Evolutionary conservation across 2,329 filamentous ascomycete species (phyloP).

Genomic region (Paraphaeosphaeria sporulosa): DNA sequence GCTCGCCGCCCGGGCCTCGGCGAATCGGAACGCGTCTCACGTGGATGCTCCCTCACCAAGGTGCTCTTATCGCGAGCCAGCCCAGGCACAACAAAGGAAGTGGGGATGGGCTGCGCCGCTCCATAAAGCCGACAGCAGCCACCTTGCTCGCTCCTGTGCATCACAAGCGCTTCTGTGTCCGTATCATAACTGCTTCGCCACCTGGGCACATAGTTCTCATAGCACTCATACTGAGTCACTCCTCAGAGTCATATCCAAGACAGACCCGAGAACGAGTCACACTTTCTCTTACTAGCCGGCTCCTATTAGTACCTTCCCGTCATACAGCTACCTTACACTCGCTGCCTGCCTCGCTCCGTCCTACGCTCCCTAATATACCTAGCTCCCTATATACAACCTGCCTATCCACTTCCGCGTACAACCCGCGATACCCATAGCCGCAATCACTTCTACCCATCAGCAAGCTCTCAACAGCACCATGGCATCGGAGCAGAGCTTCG

Average conservation of each 20-base stretch:
- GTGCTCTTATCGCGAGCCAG: slow-evolving; percentile 22
- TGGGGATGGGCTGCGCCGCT: slow-evolving; percentile 13
- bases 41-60: slow-evolving; percentile 29
- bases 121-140: slow-evolving; percentile 18
- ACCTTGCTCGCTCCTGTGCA: slow-evolving; percentile 7
- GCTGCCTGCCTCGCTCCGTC: slow-evolving; percentile 19
- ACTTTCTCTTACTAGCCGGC: slow-evolving; percentile 30
- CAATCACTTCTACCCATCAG: slow-evolving; percentile 18
- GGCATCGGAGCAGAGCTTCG: slow-evolving; percentile 57
- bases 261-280: slow-evolving; percentile 41
- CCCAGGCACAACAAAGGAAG: slow-evolving; percentile 32
- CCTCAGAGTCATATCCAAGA: slow-evolving; percentile 44
- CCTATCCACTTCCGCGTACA: slow-evolving; percentile 13
- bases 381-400: slow-evolving; percentile 20
- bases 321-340: slow-evolving; percentile 23
- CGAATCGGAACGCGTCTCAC: slow-evolving; percentile 37
- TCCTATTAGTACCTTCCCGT: slow-evolving; percentile 38
- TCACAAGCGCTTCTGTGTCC: slow-evolving; percentile 32
- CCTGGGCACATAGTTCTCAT: slow-evolving; percentile 24
- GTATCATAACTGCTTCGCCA: slow-evolving; percentile 39
- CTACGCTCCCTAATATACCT: slow-evolving; percentile 4
- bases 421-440: slow-evolving; percentile 20
- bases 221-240: slow-evolving; percentile 43
- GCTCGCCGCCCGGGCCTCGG: slow-evolving; percentile 32
- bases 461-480: slow-evolving; percentile 40